Base-by-base conservation (phyloP, 2,329 filamentous ascomycete species). In the Fusarium marasasianum region DNA sequence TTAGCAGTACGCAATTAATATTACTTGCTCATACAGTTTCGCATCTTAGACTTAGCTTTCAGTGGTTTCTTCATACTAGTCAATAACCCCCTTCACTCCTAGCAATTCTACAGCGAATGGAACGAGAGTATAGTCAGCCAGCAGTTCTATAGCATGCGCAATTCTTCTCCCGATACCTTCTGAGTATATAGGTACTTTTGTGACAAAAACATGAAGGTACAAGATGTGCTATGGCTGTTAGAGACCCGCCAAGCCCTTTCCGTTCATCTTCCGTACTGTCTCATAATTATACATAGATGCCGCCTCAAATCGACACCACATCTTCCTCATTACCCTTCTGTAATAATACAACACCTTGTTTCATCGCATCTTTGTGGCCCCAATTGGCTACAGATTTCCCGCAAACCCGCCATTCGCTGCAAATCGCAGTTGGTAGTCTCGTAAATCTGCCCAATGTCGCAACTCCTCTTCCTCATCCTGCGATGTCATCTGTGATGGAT, bases 381-480 rank as follows among this genome's bases (percentile, higher is more conserved):
- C 17, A 22, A 43, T 44, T 48, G 24, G 9, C 72, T 71, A 80
- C 45, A 80, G 18, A 31, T 55, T 76, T 12, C 80, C 80, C 2
- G 76, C 67, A 55, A 91, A 87, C 4, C 90, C 92, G 4, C 91
- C 92, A 41, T 88, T 88, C 62, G 91, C 88, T 14, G 91, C 89
- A 79, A 95, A 94, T 64, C 91, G 90, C 71, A 91, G 82, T 82
- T 97, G 94, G 74, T 93, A 93, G 59, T 96, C 92, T 66, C 93
- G 88, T 73, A 97, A 82, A 79, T 93, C 93, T 0, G 93, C 92
- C 94, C 94, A 97, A 66, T 90, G 87, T 26, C 90, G 86, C 74
- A 96, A 82, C 81, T 96, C 94, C 59, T 92, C 89, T 77, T 96
- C 93, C 76, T 96, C 94, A 44, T 91, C 90, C 72, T 93, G 83